phyloP scores from a whole-genome alignment of 441 rosid species.

The Bruguiera hainesii region DNA sequence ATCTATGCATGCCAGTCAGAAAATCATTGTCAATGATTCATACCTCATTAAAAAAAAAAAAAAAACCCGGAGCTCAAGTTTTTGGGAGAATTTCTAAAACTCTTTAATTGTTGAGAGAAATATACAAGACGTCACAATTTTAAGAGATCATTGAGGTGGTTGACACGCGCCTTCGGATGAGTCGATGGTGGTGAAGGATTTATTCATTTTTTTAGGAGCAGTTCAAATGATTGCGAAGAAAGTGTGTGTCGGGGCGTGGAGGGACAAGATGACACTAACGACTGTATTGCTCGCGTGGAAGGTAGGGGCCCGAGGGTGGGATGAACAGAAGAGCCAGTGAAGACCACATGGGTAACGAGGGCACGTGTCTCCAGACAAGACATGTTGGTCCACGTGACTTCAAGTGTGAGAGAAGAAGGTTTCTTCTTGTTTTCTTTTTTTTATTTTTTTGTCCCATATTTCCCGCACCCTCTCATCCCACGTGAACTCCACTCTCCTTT shows the following conservation, averaged over 20 bases:
- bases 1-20: no score
- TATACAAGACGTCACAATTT: background rate
- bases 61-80: no score
- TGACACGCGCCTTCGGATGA: background rate
- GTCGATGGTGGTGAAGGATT: no score
- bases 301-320: no score
- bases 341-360: slow-evolving; percentile 12
- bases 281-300: slow-evolving; percentile 23
- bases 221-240: slow-evolving; percentile 60
- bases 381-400: slow-evolving; percentile 80
- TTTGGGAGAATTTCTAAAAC: no score
- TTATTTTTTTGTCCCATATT: background rate
- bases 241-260: slow-evolving; percentile 53
- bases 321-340: background rate
- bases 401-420: background rate
- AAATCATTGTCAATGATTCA: no score
- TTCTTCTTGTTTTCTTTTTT: no score
- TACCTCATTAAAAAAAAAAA: no score
- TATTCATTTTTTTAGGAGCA: background rate
- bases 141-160: background rate
- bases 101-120: no score
- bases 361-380: slow-evolving; percentile 62
- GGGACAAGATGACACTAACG: slow-evolving; percentile 59
- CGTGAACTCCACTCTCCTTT: slow-evolving; percentile 48
- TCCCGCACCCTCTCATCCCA: slow-evolving; percentile 37